Evolutionary conservation across 371 early-diverging fungal species (phyloP).

Genomic region (Dentiscutata heterogama): DNA sequence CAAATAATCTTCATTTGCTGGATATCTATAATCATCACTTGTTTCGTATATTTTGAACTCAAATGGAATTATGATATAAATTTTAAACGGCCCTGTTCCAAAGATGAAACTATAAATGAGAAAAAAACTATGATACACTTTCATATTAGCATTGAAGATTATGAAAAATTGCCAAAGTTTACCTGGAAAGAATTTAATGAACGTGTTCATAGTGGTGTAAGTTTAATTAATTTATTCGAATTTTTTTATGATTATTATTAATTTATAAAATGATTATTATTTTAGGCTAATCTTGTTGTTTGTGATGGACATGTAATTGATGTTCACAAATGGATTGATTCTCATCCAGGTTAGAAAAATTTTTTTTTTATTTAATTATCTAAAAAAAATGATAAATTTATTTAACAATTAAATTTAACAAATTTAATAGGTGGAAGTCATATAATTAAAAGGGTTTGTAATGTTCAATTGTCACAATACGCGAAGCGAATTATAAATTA

Average conservation of each 20-base stretch:
- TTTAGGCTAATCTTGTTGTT: constrained; percentile 46
- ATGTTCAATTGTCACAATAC: no score
- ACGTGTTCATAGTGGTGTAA: constrained; percentile 32
- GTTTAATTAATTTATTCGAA: neutral
- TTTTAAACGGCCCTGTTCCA: neutral
- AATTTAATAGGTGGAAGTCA: neutral
- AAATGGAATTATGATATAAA: no score
- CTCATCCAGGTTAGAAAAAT: constrained; percentile 34
- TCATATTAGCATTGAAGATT: neutral
- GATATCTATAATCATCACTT: no score
- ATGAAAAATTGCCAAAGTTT: neutral
- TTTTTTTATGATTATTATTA: neutral
- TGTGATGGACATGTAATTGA: constrained; percentile 45
- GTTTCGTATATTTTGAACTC: no score
- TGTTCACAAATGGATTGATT: constrained; percentile 41
- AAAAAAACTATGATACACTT: neutral
- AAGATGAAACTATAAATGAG: neutral
- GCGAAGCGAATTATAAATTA: no score
- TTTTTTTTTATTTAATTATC: no score
- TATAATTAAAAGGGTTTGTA: no score
- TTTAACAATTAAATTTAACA: constrained; percentile 26
- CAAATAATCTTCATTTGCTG: no score
- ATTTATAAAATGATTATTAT: neutral
- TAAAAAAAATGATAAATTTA: no score
- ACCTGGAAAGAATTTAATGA: constrained; percentile 42